Evolutionary conservation across 2,329 filamentous ascomycete genomes (phyloP), one percentile per base, ranked within the genome.

Genomic region (Nothomitra cinnamomea): DNA sequence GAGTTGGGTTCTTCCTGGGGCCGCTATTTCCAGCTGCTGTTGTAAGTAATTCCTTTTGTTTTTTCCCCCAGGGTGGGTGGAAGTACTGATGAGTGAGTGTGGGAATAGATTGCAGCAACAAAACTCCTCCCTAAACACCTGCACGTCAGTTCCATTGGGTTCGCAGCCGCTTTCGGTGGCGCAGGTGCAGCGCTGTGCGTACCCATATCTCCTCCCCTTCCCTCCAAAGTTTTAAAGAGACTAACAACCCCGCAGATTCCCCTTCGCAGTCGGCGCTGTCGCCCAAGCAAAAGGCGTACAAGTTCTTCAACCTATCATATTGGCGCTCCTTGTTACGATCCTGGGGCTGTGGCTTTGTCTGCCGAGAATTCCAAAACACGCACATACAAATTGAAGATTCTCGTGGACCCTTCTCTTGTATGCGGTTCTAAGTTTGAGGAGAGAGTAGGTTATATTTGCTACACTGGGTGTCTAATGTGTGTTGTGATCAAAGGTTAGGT

Each of bases 61-160:
- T 10, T 32, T 10, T 10, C 28, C 28, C 28, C 10, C 28, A 4
- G n/a, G n/a, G 28, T 10, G 4, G 10, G 5, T 32, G 5, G 28
- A 32, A 32, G 28, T 32, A 32, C 28, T 32, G 10, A 32, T 10
- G 28, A 5, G 4, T 10, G 28, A 32, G 10, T 32, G 28, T 4
- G 28, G 28, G 28, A 32, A 32, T 10, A 32, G 28, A 32, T 32
- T 10, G 28, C 28, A 32, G 28, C 28, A 10, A 32, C 28, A 10
- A 32, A 32, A 32, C 28, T 92, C 2, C 70, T 94, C 1, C 85
- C 86, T 0, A 73, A 72, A 40, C 75, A 85, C 56, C 70, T 87
- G 24, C 87, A 94, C 61, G 83, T 92, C 42, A 79, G 77, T n/a
- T 80, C 82, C 0, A 86, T 94, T 57, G 86, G 87, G 0, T 90